phyloP scores from a whole-genome alignment of 1,284 basidiomycete species.

The Naganishia albida region DNA sequence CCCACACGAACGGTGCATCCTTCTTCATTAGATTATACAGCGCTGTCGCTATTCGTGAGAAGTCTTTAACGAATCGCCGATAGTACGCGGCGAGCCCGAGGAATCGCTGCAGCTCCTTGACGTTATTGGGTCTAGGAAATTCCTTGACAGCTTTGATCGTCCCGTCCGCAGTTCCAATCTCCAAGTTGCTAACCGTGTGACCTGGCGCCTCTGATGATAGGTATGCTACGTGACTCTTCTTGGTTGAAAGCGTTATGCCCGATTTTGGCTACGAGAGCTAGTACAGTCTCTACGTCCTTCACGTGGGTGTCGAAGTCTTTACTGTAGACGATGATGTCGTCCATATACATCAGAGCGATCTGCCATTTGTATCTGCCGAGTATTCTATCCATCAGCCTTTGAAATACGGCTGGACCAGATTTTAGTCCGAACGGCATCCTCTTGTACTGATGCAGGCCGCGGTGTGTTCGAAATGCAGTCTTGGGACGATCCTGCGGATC shows the following conservation, averaged over 20 bases:
- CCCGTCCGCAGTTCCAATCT: conserved; percentile 37
- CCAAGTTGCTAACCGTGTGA: conserved; percentile 25
- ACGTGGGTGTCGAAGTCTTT: conserved; percentile 54
- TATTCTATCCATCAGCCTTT: conserved; percentile 54
- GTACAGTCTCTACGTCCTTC: conserved; percentile 11
- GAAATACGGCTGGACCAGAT: conserved; percentile 55
- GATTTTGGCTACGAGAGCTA: conserved; percentile 4
- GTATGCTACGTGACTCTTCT: conserved; percentile 28
- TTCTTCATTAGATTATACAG: conserved; percentile 22
- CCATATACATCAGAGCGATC: conserved; percentile 39
- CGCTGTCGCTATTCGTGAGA: conserved; percentile 7
- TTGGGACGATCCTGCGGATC: conserved; percentile 44
- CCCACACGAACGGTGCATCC: conserved; percentile 32
- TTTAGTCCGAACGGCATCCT: conserved; percentile 56
- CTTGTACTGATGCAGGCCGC: conserved; percentile 54
- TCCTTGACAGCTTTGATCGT: conserved; percentile 18
- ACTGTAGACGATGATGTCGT: conserved; percentile 41
- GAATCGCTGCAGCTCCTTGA: conserved; percentile 26
- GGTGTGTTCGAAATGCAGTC: conserved; percentile 54
- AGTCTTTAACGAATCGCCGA: conserved; percentile 20
- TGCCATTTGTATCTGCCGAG: conserved; percentile 54
- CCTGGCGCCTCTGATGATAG: conserved; percentile 14
- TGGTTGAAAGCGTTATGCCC: conserved; percentile 23
- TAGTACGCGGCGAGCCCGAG: conserved; percentile 26
- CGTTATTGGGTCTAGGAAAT: conserved; percentile 17